These are phyloP conservation scores for Stevia rebaudiana DNA, from an alignment of 140 eudicot genomes.

Conservation along the genomic window DNA sequence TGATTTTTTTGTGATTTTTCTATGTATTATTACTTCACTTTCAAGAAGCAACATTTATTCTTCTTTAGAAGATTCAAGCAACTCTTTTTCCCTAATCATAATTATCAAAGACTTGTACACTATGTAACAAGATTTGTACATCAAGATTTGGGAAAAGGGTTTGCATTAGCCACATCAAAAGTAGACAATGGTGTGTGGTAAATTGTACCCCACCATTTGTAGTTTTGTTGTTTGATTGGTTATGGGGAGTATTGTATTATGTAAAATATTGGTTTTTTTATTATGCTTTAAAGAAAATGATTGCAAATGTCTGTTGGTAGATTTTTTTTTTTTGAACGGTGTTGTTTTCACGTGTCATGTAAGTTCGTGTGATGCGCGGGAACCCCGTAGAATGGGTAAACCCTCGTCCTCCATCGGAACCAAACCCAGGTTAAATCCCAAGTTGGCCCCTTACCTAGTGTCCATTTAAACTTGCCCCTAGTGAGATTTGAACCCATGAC, in stretches of 20 bases:
- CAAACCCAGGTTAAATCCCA: too few species aligned
- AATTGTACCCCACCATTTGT: slow-evolving; percentile 33
- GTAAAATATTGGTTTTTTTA: slow-evolving; percentile 22
- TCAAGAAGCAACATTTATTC: slow-evolving; percentile 30
- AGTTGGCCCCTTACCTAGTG: too few species aligned
- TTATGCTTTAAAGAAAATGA: slow-evolving; percentile 12
- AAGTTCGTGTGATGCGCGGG: too few species aligned
- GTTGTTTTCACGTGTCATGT: too few species aligned
- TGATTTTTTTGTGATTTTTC: slow-evolving; percentile 18
- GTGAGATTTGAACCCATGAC: too few species aligned
- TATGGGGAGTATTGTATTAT: slow-evolving; percentile 28
- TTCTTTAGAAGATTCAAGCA: slow-evolving; percentile 19
- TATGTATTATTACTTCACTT: slow-evolving; percentile 25
- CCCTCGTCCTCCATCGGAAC: too few species aligned
- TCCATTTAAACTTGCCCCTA: too few species aligned
- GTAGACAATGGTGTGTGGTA: slow-evolving; percentile 35
- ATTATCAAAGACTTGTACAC: slow-evolving; percentile 15
- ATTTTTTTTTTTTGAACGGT: too few species aligned
- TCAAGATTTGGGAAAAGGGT: slow-evolving; percentile 5
- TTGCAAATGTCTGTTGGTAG: slow-evolving; percentile 24
- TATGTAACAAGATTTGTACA: slow-evolving; percentile 20
- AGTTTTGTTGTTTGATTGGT: slow-evolving; percentile 28
- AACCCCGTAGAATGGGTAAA: too few species aligned
- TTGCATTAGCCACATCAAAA: slow-evolving; percentile 26
- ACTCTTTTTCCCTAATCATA: slow-evolving; percentile 7